A percentile compares a stretch with the other conserved stretches of the same genome.
Evolutionary conservation across 352 stramenopile species (phyloP).

Genomic region (Thalassiosira hispida): DNA sequence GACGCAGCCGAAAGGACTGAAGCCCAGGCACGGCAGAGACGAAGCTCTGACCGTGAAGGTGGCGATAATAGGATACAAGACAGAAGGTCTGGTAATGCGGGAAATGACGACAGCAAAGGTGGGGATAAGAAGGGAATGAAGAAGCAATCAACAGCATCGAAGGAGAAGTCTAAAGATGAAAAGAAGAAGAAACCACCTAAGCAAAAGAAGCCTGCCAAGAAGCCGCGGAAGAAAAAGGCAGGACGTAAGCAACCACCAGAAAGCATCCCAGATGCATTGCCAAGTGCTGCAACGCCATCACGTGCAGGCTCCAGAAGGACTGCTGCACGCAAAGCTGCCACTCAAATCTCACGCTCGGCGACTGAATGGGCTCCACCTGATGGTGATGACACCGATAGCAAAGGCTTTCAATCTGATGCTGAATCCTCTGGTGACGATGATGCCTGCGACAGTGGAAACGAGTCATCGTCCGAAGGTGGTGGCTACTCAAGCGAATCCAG

Average conservation of each 20-base stretch:
- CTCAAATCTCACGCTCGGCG: slow-evolving; percentile 46
- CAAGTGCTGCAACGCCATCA: background rate
- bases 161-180: slow-evolving; percentile 32
- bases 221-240: slow-evolving; percentile 49
- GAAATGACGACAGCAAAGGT: slow-evolving; percentile 2
- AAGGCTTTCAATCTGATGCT: slow-evolving; percentile 36
- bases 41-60: slow-evolving; percentile 68
- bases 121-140: slow-evolving; percentile 31
- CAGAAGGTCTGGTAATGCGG: slow-evolving; percentile 18
- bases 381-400: slow-evolving; percentile 77
- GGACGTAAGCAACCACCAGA: slow-evolving; percentile 36
- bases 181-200: slow-evolving; percentile 55
- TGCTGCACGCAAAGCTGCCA: slow-evolving; percentile 40
- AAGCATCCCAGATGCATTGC: background rate
- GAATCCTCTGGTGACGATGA: slow-evolving; percentile 44
- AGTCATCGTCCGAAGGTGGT: slow-evolving; percentile 13
- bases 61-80: slow-evolving; percentile 23
- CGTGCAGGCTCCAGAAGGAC: slow-evolving; percentile 19
- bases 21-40: slow-evolving; percentile 88
- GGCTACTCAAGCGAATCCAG: slow-evolving; percentile 62
- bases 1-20: slow-evolving; percentile 93
- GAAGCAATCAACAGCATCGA: slow-evolving; percentile 31
- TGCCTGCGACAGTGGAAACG: slow-evolving; percentile 21
- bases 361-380: slow-evolving; percentile 38
- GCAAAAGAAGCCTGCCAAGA: slow-evolving; percentile 45